phyloP scores from a whole-genome alignment of 192 early-diverging fungal species.

The Fimicolochytrium jonesii region DNA sequence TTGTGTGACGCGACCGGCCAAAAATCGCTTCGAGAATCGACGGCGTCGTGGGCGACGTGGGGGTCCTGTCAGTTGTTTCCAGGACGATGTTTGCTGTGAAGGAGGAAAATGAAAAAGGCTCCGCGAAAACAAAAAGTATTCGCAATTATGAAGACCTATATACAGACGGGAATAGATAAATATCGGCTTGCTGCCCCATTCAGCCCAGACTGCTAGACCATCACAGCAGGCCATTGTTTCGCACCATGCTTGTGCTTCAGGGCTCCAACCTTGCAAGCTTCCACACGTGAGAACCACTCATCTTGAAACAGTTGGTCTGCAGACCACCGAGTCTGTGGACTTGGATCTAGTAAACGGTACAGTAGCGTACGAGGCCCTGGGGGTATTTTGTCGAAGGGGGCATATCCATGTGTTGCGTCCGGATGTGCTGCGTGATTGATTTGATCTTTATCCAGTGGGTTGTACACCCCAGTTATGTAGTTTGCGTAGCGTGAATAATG shows the following conservation, averaged over 20 bases:
- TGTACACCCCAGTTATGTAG: neutral
- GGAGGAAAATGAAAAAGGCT: no score
- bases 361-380: conserved; percentile 57
- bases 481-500: conserved; percentile 27
- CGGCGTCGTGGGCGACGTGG: no score
- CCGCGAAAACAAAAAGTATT: no score
- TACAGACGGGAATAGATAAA: no score
- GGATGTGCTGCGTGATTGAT: neutral
- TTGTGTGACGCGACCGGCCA: no score
- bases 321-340: conserved; percentile 20
- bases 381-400: conserved; percentile 64
- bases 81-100: no score
- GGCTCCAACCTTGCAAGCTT: conserved; percentile 17
- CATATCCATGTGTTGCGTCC: conserved; percentile 39
- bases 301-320: conserved; percentile 29
- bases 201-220: no score
- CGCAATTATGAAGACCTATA: no score
- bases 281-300: conserved; percentile 29
- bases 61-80: no score
- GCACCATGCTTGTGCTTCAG: conserved; percentile 9
- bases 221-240: no score
- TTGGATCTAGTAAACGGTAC: conserved; percentile 44
- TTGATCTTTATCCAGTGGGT: neutral
- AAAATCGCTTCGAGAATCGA: no score
- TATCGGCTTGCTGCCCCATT: no score